A percentile compares a stretch with the other conserved stretches of the same genome.
phyloP scores from a whole-genome alignment of 2,329 filamentous ascomycete genomes.

The Sclerotinia glacialis region DNA sequence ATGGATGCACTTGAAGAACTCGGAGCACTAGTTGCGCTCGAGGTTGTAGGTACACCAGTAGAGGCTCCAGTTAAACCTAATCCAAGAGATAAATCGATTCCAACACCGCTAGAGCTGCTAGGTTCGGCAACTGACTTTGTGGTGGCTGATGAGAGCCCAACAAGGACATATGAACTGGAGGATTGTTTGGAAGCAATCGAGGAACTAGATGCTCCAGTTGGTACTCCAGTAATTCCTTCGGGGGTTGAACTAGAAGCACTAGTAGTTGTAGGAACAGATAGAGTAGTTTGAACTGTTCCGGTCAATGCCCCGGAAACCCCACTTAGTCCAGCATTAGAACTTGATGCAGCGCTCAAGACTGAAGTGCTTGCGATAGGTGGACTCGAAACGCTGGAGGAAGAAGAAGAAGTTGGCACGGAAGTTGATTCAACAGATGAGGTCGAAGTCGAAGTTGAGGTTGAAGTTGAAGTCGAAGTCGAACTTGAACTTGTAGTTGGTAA shows the following conservation, averaged over 20 bases:
- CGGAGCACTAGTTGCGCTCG: neutral
- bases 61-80: neutral
- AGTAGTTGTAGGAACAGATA: neutral
- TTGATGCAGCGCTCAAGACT: neutral
- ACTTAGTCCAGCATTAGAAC: neutral
- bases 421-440: neutral
- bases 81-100: slow-evolving; percentile 7
- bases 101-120: neutral
- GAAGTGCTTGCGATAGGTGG: neutral
- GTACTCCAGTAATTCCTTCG: neutral
- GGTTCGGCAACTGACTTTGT: neutral
- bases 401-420: neutral
- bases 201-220: neutral
- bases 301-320: slow-evolving; percentile 15
- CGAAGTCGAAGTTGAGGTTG: neutral
- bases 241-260: neutral
- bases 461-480: neutral
- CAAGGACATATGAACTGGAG: slow-evolving; percentile 12
- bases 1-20: neutral
- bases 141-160: slow-evolving; percentile 5
- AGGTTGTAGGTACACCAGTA: neutral
- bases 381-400: neutral
- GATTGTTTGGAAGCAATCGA: neutral
- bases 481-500: neutral
- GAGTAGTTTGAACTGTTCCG: slow-evolving; percentile 5